Percentiles rank a stretch among this genome's conserved stretches.
Evolutionary conservation across 306 rosid genomes (phyloP).

Genomic region (Casuarina glauca): DNA sequence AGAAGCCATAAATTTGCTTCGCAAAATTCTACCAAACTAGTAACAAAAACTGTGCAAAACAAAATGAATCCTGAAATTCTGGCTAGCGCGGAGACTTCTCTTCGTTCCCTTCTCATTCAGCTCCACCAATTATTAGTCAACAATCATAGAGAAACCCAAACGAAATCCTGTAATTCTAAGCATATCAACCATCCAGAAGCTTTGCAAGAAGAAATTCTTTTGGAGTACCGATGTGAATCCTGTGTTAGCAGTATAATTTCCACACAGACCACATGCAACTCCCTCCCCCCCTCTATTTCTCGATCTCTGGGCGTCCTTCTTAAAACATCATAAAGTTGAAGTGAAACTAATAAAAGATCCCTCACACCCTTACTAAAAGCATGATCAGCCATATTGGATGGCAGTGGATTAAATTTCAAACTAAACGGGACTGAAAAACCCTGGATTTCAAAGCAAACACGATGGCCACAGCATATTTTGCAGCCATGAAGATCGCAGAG

Average conservation of each 20-base stretch:
- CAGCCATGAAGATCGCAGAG: neutral
- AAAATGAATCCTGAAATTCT: too few species aligned
- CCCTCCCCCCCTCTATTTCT: too few species aligned
- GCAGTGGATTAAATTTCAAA: neutral
- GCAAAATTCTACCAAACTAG: too few species aligned
- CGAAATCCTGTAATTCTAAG: neutral
- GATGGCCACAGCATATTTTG: neutral
- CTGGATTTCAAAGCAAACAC: too few species aligned
- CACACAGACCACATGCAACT: neutral
- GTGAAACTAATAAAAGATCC: neutral
- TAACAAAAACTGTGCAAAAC: too few species aligned
- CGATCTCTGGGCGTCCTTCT: neutral
- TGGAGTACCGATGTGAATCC: neutral
- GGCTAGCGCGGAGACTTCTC: too few species aligned
- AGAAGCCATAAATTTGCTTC: too few species aligned
- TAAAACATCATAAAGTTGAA: neutral
- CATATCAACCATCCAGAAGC: neutral
- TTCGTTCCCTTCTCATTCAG: too few species aligned
- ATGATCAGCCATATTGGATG: neutral
- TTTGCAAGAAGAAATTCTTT: neutral
- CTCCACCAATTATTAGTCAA: too few species aligned
- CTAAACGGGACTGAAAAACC: too few species aligned
- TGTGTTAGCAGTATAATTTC: neutral
- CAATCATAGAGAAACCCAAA: too few species aligned
- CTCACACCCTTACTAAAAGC: neutral